These are phyloP conservation scores for Cryptosporidium ubiquitum DNA, from an alignment of 169 alveolate genomes.

Conservation along the genomic window DNA sequence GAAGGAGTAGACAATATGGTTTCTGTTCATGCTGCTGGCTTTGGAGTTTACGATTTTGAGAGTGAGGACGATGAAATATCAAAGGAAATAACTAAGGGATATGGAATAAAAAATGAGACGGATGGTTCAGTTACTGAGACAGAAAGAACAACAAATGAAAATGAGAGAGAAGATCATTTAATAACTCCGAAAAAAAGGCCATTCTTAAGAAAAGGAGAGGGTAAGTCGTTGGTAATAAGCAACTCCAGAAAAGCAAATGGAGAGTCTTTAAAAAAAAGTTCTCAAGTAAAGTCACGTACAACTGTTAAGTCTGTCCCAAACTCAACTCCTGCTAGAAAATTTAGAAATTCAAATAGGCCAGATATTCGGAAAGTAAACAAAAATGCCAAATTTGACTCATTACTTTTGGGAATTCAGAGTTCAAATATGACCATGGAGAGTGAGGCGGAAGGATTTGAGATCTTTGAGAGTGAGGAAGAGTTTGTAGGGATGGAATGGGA, in stretches of 20 bases:
- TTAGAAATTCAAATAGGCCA: not conserved
- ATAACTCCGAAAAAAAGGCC: constrained; percentile 43
- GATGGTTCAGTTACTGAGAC: constrained; percentile 7
- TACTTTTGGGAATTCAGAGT: constrained; percentile 8
- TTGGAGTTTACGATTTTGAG: not conserved
- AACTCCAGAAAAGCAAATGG: constrained; percentile 45
- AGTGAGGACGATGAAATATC: not conserved
- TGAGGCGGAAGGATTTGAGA: not conserved
- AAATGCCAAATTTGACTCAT: not conserved
- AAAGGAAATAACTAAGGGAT: not conserved
- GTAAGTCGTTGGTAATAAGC: constrained; percentile 67
- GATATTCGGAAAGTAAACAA: not conserved
- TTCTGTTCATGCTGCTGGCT: not conserved
- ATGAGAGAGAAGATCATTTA: not conserved
- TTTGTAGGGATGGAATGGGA: not conserved
- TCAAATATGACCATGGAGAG: not conserved
- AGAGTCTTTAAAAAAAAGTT: not conserved
- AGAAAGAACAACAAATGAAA: not conserved
- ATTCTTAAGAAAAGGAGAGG: constrained; percentile 57
- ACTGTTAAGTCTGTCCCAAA: not conserved
- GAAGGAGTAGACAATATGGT: not conserved
- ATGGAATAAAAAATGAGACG: not conserved
- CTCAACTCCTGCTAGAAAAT: not conserved
- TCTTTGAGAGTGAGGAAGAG: not conserved
- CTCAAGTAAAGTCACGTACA: not conserved